Evolutionary conservation across 495 filamentous ascomycete genomes (phyloP).

Genomic region (Penicillium turbatum): DNA sequence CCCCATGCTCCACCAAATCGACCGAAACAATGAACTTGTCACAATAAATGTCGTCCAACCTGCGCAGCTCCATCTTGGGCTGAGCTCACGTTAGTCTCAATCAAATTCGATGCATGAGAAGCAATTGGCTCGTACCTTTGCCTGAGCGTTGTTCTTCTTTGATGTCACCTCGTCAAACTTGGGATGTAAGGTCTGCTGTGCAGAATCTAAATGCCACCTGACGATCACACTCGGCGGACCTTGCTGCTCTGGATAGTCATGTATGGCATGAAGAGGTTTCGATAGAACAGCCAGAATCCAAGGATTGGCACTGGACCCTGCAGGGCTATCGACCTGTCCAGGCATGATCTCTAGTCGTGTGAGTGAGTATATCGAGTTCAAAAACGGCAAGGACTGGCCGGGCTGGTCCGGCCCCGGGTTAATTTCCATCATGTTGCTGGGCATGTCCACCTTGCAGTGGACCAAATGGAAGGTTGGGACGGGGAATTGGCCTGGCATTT

Average conservation of each 20-base stretch:
- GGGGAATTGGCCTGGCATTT: slow-evolving; percentile 35
- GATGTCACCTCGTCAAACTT: slow-evolving; percentile 70
- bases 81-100: slow-evolving; percentile 28
- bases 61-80: slow-evolving; percentile 57
- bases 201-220: slow-evolving; percentile 68
- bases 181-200: slow-evolving; percentile 57
- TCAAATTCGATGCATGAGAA: not conserved
- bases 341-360: slow-evolving; percentile 65
- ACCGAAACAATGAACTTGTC: slow-evolving; percentile 67
- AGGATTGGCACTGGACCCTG: slow-evolving; percentile 49
- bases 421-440: slow-evolving; percentile 29
- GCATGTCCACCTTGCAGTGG: slow-evolving; percentile 41
- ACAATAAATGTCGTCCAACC: slow-evolving; percentile 59
- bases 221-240: slow-evolving; percentile 65
- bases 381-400: slow-evolving; percentile 28
- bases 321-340: slow-evolving; percentile 46
- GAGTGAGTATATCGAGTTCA: slow-evolving; percentile 52
- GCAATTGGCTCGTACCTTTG: slow-evolving; percentile 28
- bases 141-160: slow-evolving; percentile 53
- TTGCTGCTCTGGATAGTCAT: slow-evolving; percentile 51
- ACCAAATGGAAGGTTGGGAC: slow-evolving; percentile 41
- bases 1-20: slow-evolving; percentile 60
- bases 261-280: slow-evolving; percentile 45
- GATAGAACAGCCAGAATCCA: slow-evolving; percentile 71
- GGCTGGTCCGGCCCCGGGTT: slow-evolving; percentile 23